A percentile compares a stretch with the other conserved stretches of the same genome.
Conservation (phyloP, 176 grass and related monocot species). For the Paspalum vaginatum region DNA sequence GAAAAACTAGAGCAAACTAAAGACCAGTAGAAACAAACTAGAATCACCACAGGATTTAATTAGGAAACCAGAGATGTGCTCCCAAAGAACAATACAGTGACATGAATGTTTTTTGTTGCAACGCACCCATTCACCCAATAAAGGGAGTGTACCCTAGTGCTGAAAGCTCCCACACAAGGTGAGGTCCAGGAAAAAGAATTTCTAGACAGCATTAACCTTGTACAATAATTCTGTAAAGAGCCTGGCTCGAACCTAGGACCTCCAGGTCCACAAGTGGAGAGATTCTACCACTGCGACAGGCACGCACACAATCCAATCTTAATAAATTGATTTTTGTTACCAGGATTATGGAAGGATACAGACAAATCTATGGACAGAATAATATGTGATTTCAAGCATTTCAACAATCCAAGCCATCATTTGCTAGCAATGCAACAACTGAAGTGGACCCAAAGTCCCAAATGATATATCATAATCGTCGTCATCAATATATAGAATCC, state of each 20-base stretch:
- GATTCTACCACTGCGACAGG: no score
- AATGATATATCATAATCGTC: not conserved
- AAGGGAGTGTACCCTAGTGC: no score
- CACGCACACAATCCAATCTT: not conserved
- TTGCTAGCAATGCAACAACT: not conserved
- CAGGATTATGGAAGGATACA: not conserved
- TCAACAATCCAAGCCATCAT: conserved; percentile 32
- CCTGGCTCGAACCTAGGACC: no score
- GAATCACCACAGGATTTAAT: not conserved
- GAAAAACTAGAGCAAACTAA: not conserved
- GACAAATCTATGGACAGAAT: not conserved
- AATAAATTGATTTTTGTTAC: conserved; percentile 17
- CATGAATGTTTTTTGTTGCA: not conserved
- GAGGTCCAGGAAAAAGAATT: no score
- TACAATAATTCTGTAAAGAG: no score
- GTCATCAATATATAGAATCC: conserved; percentile 10
- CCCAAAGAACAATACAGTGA: not conserved
- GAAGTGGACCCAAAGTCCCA: no score
- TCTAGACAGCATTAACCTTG: no score
- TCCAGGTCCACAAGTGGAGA: no score
- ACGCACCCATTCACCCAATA: not conserved
- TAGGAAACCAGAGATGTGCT: not conserved
- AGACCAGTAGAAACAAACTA: not conserved
- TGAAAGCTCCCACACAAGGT: no score
- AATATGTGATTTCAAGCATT: not conserved